Evolutionary conservation across 2,329 filamentous ascomycete genomes (phyloP).

Genomic region (Ophiobolus disseminans): DNA sequence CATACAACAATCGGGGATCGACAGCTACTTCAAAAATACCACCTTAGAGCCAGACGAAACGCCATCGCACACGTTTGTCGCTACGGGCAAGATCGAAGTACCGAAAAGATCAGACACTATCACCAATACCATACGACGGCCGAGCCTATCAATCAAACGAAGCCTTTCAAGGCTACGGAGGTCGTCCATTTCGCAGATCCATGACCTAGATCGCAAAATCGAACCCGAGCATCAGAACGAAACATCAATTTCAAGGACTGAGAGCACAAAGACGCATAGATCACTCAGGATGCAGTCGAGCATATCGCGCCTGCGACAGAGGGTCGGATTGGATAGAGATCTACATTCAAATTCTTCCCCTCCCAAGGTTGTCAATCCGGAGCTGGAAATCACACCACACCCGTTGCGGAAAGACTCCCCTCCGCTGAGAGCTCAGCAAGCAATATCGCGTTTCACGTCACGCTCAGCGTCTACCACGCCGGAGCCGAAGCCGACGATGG

Average conservation of each 20-base stretch:
- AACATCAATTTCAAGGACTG: slow-evolving; percentile 1
- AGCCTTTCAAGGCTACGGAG: slow-evolving; percentile 33
- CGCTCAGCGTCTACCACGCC: neutral
- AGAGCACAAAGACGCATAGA: slow-evolving; percentile 5
- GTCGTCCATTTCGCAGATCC: slow-evolving; percentile 24
- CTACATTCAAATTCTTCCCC: neutral
- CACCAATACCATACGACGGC: slow-evolving; percentile 27
- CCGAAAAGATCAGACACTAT: slow-evolving; percentile 39
- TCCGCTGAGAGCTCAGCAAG: neutral
- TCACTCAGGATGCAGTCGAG: slow-evolving; percentile 25
- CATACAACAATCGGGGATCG: slow-evolving; percentile 19
- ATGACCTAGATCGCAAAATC: slow-evolving; percentile 14
- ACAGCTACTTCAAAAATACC: slow-evolving; percentile 27
- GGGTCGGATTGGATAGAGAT: slow-evolving; percentile 19
- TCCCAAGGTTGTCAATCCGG: slow-evolving; percentile 1
- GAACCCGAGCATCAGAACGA: slow-evolving; percentile 6
- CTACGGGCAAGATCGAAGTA: slow-evolving; percentile 29
- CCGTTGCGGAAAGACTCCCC: slow-evolving; percentile 5
- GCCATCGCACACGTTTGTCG: slow-evolving; percentile 36
- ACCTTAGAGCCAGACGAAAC: slow-evolving; percentile 32
- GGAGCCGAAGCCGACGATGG: neutral
- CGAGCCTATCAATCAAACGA: slow-evolving; percentile 35
- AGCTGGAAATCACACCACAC: slow-evolving; percentile 1
- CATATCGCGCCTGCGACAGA: slow-evolving; percentile 26
- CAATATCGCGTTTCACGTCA: slow-evolving; percentile 7